phyloP scores from a whole-genome alignment of 805 yeast genomes.

The Yarrowia sp. region DNA sequence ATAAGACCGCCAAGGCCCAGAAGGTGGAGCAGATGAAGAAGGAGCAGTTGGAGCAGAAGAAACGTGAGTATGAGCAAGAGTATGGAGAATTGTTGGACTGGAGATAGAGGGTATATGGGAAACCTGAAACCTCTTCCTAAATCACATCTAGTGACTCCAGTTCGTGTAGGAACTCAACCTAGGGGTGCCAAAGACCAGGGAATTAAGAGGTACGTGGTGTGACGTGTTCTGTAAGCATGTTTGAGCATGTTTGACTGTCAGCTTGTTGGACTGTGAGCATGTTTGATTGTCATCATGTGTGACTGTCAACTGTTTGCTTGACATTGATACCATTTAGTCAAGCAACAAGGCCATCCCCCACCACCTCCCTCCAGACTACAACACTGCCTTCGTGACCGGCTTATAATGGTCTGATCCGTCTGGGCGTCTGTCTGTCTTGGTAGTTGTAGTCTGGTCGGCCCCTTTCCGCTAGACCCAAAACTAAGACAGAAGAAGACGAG shows the following conservation, averaged over 20 bases:
- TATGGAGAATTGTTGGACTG: neutral
- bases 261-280: too few relatives aligned
- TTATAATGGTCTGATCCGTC: neutral
- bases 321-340: too few relatives aligned
- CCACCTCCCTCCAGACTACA: neutral
- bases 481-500: neutral
- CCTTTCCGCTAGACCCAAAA: neutral
- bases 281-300: too few relatives aligned
- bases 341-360: too few relatives aligned
- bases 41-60: conserved; percentile 12
- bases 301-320: too few relatives aligned
- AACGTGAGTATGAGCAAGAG: conserved; percentile 8
- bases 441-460: neutral
- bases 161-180: too few relatives aligned
- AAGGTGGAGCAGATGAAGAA: conserved; percentile 15
- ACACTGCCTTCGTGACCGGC: neutral
- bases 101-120: too few relatives aligned
- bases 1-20: conserved; percentile 30
- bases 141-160: too few relatives aligned
- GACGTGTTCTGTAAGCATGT: too few relatives aligned
- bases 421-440: neutral
- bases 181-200: too few relatives aligned
- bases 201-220: neutral
- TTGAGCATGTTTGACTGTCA: neutral
- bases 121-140: too few relatives aligned